A percentile compares a stretch with the other conserved stretches of the same genome.
Evolutionary conservation across 202 grass and related monocot genomes (phyloP).

Genomic region (Saccharum hybrid): DNA sequence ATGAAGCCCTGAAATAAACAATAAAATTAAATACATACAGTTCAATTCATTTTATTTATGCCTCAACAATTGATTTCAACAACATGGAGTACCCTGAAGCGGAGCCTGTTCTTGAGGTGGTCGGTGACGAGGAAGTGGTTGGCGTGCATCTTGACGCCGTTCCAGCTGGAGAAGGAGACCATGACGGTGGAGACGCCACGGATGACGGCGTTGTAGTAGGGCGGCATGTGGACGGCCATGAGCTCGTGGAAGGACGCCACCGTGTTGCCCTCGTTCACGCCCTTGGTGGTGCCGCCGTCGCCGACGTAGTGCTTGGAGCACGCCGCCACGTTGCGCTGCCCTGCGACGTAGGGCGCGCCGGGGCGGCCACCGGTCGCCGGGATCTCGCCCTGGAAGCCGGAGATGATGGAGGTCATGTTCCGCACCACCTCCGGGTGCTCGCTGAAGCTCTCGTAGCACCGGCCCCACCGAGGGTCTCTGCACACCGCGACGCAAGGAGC

Average conservation of each 20-base stretch:
- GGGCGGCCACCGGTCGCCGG: not conserved
- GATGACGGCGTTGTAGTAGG: conserved; percentile 67
- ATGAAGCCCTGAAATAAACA: conserved; percentile 30
- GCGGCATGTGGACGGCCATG: conserved; percentile 64
- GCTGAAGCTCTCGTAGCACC: conserved; percentile 87
- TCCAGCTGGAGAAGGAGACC: conserved; percentile 85
- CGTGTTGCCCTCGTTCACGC: conserved; percentile 70
- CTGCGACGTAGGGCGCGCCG: conserved; percentile 46
- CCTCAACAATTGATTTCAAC: not conserved
- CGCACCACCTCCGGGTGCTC: conserved; percentile 52
- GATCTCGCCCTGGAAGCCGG: conserved; percentile 54
- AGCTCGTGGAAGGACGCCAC: conserved; percentile 52
- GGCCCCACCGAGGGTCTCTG: conserved; percentile 60
- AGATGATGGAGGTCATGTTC: conserved; percentile 44
- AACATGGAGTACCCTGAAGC: conserved; percentile 50
- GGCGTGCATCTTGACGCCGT: conserved; percentile 78
- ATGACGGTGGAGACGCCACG: conserved; percentile 76
- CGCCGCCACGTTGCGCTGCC: conserved; percentile 60
- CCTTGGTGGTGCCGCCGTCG: conserved; percentile 66
- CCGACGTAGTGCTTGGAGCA: conserved; percentile 82
- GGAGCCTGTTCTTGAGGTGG: conserved; percentile 64
- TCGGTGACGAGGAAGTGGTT: conserved; percentile 70
- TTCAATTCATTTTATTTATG: not conserved
- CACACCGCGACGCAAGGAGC: conserved; percentile 68
- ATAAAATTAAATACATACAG: not conserved